phyloP scores from a whole-genome alignment of 768 basidiomycete species.

The Boletus pseudopeckii region DNA sequence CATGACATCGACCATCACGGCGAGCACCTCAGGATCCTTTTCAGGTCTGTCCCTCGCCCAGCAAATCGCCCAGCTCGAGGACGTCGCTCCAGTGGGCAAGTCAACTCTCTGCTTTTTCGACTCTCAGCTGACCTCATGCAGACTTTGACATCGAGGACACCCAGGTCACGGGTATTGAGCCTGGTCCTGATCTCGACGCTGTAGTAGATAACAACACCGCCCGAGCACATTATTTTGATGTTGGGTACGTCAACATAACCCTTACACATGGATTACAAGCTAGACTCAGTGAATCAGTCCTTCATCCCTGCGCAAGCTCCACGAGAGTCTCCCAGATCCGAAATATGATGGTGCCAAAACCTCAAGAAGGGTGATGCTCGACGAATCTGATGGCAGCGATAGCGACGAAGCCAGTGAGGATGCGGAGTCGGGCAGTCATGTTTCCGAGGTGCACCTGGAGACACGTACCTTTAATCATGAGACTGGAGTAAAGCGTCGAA shows the following conservation, averaged over 20 bases:
- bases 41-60: conserved; percentile 63
- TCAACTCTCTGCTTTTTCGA: conserved; percentile 9
- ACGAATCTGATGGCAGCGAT: conserved; percentile 28
- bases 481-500: conserved; percentile 9
- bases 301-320: conserved; percentile 62
- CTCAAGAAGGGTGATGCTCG: conserved; percentile 54
- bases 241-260: conserved; percentile 55
- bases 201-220: conserved; percentile 34
- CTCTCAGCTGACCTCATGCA: conserved; percentile 26
- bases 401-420: conserved; percentile 7
- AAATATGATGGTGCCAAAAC: conserved; percentile 76
- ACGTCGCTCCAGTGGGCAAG: conserved; percentile 65
- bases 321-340: conserved; percentile 64
- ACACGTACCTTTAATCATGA: conserved; percentile 12
- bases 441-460: conserved; percentile 12
- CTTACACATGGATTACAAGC: not conserved
- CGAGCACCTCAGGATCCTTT: conserved; percentile 1
- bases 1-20: not conserved
- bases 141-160: conserved; percentile 77
- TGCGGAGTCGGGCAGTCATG: conserved; percentile 20
- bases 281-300: conserved; percentile 41
- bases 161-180: conserved; percentile 42
- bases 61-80: conserved; percentile 78
- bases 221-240: conserved; percentile 80
- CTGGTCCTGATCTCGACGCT: conserved; percentile 33